These are phyloP conservation scores for Castanea sativa DNA, from an alignment of 306 rosid genomes.

Conservation along the genomic window DNA sequence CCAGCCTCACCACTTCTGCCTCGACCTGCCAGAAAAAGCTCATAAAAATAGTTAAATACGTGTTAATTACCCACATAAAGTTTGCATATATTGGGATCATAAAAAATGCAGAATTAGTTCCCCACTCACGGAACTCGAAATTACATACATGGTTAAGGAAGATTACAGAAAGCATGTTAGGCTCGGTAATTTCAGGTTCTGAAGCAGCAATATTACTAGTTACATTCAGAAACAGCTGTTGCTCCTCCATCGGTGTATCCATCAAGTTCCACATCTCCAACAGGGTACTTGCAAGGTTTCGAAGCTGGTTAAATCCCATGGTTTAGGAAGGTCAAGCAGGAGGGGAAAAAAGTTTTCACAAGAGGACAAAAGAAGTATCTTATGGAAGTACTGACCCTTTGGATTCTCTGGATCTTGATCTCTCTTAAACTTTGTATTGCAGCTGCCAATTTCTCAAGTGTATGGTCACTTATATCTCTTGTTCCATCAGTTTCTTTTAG, in stretches of 20 bases:
- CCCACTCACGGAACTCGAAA: background rate
- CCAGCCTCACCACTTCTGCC: constrained; percentile 66
- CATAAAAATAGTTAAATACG: constrained; percentile 2
- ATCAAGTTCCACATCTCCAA: constrained; percentile 79
- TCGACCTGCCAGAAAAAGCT: constrained; percentile 47
- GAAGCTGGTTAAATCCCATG: constrained; percentile 47
- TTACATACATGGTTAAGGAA: constrained; percentile 49
- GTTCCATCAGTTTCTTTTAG: constrained; percentile 26
- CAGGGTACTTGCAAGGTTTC: constrained; percentile 44
- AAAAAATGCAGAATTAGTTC: background rate
- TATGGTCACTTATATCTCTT: constrained; percentile 40
- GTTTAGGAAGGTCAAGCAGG: constrained; percentile 9
- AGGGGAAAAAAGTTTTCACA: background rate
- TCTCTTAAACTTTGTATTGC: constrained; percentile 46
- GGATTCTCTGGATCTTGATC: constrained; percentile 60
- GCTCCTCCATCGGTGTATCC: constrained; percentile 69
- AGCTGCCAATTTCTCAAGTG: constrained; percentile 45
- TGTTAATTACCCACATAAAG: background rate
- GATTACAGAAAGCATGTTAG: constrained; percentile 54
- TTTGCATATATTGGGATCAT: background rate
- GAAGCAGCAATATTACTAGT: constrained; percentile 60
- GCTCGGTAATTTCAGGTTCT: constrained; percentile 56
- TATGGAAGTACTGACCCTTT: constrained; percentile 38
- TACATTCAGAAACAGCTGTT: constrained; percentile 48
- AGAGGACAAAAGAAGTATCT: constrained; percentile 9